Evolutionary conservation across 2,329 filamentous ascomycete genomes (phyloP), one percentile per base, ranked within the genome.

Genomic region (Trichophyton mentagrophytes): DNA sequence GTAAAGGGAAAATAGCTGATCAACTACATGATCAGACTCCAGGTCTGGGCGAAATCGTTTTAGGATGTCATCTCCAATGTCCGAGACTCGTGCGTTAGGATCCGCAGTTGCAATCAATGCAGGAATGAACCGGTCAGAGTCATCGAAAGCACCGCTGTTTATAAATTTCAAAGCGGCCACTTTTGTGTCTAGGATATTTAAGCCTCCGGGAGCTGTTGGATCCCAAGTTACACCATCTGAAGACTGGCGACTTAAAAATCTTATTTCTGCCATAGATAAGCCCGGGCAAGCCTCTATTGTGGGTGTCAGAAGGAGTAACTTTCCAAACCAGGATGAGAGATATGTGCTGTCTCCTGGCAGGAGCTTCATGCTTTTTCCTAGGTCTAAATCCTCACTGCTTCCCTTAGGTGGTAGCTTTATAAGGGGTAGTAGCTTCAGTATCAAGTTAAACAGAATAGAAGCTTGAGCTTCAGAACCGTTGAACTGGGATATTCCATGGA

Each of bases 31-130:
- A 8, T 77, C 67, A 63, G 89, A 81, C 70, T 97, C 92, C 27
- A 96, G 76, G 1, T 83, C 77, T 8, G 82, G 77, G 30, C 78
- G 81, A 33, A 83, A 87, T 65, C 91, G 81, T 73, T 96, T 99
- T 65, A 97, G 74, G 57, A 95, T 83, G 67, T 96, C 90, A 61
- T 96, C 90, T 0, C 89, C 92, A n/a, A 89, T 77, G n/a, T 87
- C 84, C 9, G 88, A 85, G 42, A 96, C 83, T 40, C 86, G 89
- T 65, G 58, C 55, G 55, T 96, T 93, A 1, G 85, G 77, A 72
- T 91, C 91, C 0, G 90, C 86, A 27, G 90, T 86, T 3, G 91
- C 90, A 70, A 88, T 90, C 0, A 97, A 74, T 0, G 90, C 87
- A 0, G 92, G 87, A 11, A 96, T 72, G 67, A 96, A 90, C 36